phyloP scores from a whole-genome alignment of 345 rosid species.

The Cochlearia excelsa region DNA sequence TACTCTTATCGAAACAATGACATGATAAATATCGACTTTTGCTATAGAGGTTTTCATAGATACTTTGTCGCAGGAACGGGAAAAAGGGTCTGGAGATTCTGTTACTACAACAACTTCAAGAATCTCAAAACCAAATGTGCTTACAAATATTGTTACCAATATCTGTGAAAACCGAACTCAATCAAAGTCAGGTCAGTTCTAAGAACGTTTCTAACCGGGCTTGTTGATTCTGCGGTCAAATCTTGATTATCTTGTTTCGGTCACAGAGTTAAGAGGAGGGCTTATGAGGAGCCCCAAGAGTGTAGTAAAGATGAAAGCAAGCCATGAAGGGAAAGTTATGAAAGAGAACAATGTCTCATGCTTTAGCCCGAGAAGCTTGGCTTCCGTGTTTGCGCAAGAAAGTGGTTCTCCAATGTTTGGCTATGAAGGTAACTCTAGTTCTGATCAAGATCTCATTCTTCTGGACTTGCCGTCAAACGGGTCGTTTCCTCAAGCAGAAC shows the following conservation, averaged over 20 bases:
- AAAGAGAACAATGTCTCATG: constrained; percentile 59
- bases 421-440: constrained; percentile 54
- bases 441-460: constrained; percentile 73
- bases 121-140: constrained; percentile 40
- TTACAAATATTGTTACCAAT: constrained; percentile 34
- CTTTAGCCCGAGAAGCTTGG: constrained; percentile 71
- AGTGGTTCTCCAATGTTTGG: constrained; percentile 17
- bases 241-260: constrained; percentile 21
- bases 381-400: constrained; percentile 60
- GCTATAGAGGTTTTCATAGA: constrained; percentile 17
- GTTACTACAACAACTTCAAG: constrained; percentile 37
- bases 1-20: constrained; percentile 12
- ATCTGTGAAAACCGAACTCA: constrained; percentile 50
- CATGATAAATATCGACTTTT: constrained; percentile 1
- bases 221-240: constrained; percentile 19
- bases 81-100: constrained; percentile 36
- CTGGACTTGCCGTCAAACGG: constrained; percentile 76
- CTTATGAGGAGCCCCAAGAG: constrained; percentile 69
- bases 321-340: constrained; percentile 54
- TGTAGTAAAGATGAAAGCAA: constrained; percentile 45
- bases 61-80: constrained; percentile 47
- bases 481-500: constrained; percentile 91
- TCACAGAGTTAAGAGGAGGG: constrained; percentile 54
- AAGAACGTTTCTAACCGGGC: not conserved
- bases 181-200: constrained; percentile 57